These are phyloP conservation scores for Plenodomus lindquistii DNA, from an alignment of 2,329 filamentous ascomycete species.

Conservation along the genomic window DNA sequence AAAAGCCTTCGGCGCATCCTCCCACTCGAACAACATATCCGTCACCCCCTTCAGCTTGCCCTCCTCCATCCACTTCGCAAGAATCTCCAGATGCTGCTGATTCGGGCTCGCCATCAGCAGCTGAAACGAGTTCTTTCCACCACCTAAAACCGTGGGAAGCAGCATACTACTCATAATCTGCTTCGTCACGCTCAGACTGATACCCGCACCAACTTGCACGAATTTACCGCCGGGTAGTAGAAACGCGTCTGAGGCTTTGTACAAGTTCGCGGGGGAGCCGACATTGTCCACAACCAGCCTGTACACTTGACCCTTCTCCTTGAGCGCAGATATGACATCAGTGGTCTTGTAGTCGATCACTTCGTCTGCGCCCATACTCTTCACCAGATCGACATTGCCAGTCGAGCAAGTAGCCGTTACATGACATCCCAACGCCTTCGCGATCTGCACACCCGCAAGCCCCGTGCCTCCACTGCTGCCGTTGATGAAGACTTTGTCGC, in stretches of 20 bases:
- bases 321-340: slow-evolving; percentile 54
- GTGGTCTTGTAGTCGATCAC: slow-evolving; percentile 63
- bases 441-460: slow-evolving; percentile 64
- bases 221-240: slow-evolving; percentile 55
- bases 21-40: slow-evolving; percentile 60
- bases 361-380: slow-evolving; percentile 64
- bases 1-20: slow-evolving; percentile 61
- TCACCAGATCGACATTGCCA: slow-evolving; percentile 61
- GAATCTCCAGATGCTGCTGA: slow-evolving; percentile 51
- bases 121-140: slow-evolving; percentile 52
- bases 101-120: slow-evolving; percentile 46
- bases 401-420: slow-evolving; percentile 64
- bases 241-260: slow-evolving; percentile 57
- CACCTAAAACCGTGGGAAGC: slow-evolving; percentile 55
- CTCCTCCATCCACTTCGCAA: slow-evolving; percentile 61
- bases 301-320: slow-evolving; percentile 54
- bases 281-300: slow-evolving; percentile 63
- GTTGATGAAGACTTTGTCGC: slow-evolving; percentile 65
- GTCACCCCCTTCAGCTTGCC: slow-evolving; percentile 62
- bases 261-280: slow-evolving; percentile 55
- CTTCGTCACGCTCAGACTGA: slow-evolving; percentile 25
- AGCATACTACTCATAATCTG: slow-evolving; percentile 45
- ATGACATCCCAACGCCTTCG: slow-evolving; percentile 62
- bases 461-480: slow-evolving; percentile 67
- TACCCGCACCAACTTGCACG: slow-evolving; percentile 34